A percentile compares a stretch with the other conserved stretches of the same genome.
Evolutionary conservation across 1,139 yeast species (phyloP).

Genomic region (Arxiozyma telluris): DNA sequence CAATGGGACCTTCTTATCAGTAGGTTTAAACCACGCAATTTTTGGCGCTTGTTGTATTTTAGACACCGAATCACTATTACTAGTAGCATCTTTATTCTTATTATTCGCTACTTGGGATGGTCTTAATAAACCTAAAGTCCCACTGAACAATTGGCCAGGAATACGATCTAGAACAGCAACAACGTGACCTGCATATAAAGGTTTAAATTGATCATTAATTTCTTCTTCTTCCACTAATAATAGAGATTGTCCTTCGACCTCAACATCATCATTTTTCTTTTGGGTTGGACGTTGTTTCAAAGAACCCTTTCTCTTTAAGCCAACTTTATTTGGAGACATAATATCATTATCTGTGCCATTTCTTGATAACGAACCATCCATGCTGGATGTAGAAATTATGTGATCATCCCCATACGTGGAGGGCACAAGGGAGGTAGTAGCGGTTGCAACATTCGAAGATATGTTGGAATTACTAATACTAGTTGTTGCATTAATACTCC

Average conservation of each 20-base stretch:
- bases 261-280: conserved; percentile 96
- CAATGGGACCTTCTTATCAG: conserved; percentile 92
- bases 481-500: conserved; percentile 21
- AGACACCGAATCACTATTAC: conserved; percentile 10
- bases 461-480: conserved; percentile 11
- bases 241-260: conserved; percentile 94
- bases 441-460: conserved; percentile 14
- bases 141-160: conserved; percentile 91
- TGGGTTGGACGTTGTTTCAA: conserved; percentile 95
- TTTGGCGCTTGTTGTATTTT: conserved; percentile 55
- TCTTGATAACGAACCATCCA: conserved; percentile 16
- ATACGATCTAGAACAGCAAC: conserved; percentile 96
- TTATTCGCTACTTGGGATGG: conserved; percentile 86
- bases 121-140: conserved; percentile 84
- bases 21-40: conserved; percentile 98
- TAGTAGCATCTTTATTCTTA: conserved; percentile 3
- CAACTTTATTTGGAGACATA: conserved; percentile 22
- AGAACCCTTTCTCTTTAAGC: conserved; percentile 73
- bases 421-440: conserved; percentile 14
- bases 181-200: conserved; percentile 94
- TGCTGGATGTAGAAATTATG: conserved; percentile 24
- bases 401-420: conserved; percentile 15
- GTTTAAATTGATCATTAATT: conserved; percentile 84
- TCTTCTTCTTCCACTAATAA: conserved; percentile 91
- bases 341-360: conserved; percentile 17